Conservation (phyloP, 306 rosid species). For the Vicia sativa region DNA sequence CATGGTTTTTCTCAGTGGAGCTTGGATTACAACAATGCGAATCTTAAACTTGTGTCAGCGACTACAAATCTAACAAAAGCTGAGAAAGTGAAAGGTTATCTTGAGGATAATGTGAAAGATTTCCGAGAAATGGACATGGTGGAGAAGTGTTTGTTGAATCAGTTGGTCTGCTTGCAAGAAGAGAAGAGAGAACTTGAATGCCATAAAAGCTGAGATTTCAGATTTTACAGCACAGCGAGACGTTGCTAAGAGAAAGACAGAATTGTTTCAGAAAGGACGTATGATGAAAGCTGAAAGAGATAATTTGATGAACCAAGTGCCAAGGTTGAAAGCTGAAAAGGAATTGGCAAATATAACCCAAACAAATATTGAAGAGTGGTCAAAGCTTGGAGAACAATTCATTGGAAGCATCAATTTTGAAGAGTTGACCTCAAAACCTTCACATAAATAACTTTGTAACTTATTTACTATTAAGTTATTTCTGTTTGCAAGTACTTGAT, state of each 20-base stretch:
- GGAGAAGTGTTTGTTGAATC: conserved; percentile 7
- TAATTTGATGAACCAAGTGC: conserved; percentile 29
- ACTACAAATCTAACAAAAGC: conserved; percentile 1
- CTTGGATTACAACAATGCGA: conserved; percentile 36
- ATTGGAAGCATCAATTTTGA: conserved; percentile 3
- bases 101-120: conserved; percentile 33
- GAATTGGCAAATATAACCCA: conserved; percentile 32
- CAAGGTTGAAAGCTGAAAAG: conserved; percentile 32
- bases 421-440: background rate
- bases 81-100: conserved; percentile 12
- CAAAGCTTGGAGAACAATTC: conserved; percentile 22
- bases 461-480: too few species aligned
- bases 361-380: conserved; percentile 37
- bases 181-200: conserved; percentile 39
- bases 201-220: conserved; percentile 31
- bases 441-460: background rate
- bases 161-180: conserved; percentile 12
- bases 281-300: conserved; percentile 21
- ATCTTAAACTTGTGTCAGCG: conserved; percentile 30
- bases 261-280: conserved; percentile 27
- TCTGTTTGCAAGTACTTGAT: too few species aligned
- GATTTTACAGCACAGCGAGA: conserved; percentile 15
- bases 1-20: conserved; percentile 27
- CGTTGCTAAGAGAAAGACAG: conserved; percentile 23
- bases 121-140: conserved; percentile 21